These are phyloP conservation scores for Oryza brachyantha DNA, from an alignment of 176 grass and related monocot species.

Conservation along the genomic window DNA sequence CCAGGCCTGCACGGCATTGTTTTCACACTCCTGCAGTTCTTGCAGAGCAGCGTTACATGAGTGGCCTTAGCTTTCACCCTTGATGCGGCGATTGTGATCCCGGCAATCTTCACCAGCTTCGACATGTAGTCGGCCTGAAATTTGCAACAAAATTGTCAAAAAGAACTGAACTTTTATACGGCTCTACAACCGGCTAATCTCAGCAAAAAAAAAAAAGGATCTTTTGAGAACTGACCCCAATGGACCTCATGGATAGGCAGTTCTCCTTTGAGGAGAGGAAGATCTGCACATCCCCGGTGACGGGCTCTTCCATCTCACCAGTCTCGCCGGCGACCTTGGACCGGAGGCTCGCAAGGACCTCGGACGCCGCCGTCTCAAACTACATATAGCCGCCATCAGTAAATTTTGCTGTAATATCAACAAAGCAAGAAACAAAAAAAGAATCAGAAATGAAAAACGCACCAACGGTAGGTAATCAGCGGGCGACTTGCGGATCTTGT, in stretches of 20 bases:
- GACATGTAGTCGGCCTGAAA: slow-evolving; percentile 84
- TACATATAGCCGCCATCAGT: slow-evolving; percentile 10
- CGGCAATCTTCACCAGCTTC: slow-evolving; percentile 88
- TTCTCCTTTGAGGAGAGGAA: slow-evolving; percentile 90
- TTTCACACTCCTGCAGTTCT: slow-evolving; percentile 80
- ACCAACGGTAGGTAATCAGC: slow-evolving; percentile 86
- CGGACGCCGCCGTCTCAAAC: slow-evolving; percentile 77
- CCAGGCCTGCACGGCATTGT: slow-evolving; percentile 81
- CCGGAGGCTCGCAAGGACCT: slow-evolving; percentile 71
- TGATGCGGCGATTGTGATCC: slow-evolving; percentile 82
- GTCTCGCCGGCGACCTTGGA: slow-evolving; percentile 85
- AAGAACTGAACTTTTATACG: background rate
- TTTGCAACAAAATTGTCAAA: background rate
- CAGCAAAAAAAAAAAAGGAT: too few relatives aligned
- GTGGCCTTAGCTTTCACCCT: slow-evolving; percentile 98
- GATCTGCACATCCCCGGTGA: slow-evolving; percentile 79
- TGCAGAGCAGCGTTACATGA: slow-evolving; percentile 87
- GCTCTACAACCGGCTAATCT: background rate
- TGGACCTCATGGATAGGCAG: slow-evolving; percentile 79
- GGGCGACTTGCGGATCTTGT: slow-evolving; percentile 84
- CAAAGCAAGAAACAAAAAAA: background rate
- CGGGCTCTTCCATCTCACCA: slow-evolving; percentile 92
- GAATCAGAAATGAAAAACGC: background rate
- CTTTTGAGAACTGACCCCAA: slow-evolving; percentile 55
- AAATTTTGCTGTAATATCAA: background rate